Conservation (phyloP, 208 protist genomes). For the Wallacemonas sp. region DNA sequence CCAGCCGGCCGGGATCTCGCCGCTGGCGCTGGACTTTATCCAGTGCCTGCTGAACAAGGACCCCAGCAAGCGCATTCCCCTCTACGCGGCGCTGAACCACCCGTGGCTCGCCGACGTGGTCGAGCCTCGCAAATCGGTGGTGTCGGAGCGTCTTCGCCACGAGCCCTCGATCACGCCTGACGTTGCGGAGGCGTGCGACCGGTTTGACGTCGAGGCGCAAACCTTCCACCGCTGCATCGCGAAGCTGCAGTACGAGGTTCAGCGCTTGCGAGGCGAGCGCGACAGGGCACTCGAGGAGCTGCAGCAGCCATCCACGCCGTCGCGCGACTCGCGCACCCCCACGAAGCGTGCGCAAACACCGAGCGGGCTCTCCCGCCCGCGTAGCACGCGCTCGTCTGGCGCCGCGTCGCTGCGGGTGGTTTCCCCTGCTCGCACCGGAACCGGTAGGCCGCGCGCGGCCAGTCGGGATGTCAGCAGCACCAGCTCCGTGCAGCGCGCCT, state of each 20-base stretch:
- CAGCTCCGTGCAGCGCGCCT: slow-evolving; percentile 36
- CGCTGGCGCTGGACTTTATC: slow-evolving; percentile 73
- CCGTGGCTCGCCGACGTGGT: slow-evolving; percentile 89
- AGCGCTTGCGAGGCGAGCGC: slow-evolving; percentile 56
- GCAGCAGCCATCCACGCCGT: slow-evolving; percentile 22
- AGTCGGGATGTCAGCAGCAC: slow-evolving; percentile 54
- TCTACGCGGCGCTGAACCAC: slow-evolving; percentile 85
- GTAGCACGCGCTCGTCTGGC: slow-evolving; percentile 40
- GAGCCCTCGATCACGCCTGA: slow-evolving; percentile 37
- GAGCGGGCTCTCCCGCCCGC: slow-evolving; percentile 46
- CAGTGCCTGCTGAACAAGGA: slow-evolving; percentile 89
- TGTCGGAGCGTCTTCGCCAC: slow-evolving; percentile 59
- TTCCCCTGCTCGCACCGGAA: slow-evolving; percentile 38
- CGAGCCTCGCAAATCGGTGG: slow-evolving; percentile 68
- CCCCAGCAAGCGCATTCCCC: slow-evolving; percentile 84
- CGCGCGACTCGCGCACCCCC: slow-evolving; percentile 44
- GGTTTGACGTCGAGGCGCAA: slow-evolving; percentile 79
- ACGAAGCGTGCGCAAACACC: slow-evolving; percentile 69
- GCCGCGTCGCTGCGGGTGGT: slow-evolving; percentile 38
- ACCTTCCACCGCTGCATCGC: slow-evolving; percentile 74
- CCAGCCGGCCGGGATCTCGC: slow-evolving; percentile 68
- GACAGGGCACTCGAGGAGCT: slow-evolving; percentile 40
- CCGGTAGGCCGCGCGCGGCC: slow-evolving; percentile 33
- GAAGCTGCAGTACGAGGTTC: slow-evolving; percentile 69
- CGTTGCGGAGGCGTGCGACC: slow-evolving; percentile 57